Evolutionary conservation across 164 flowering plant species (phyloP).

Genomic region (Protea cynaroides): DNA sequence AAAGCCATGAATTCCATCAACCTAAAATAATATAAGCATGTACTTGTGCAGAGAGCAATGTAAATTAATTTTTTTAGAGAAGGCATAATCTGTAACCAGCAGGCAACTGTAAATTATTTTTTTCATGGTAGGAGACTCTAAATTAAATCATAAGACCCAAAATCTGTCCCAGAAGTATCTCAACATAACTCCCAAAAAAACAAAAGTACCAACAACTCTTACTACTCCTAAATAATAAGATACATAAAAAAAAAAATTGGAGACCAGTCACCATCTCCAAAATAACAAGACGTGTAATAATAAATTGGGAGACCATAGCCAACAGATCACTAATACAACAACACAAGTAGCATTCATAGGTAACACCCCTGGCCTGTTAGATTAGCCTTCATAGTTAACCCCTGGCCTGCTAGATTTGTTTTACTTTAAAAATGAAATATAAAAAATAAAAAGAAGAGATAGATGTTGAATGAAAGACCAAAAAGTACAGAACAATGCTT

Average conservation of each 20-base stretch:
- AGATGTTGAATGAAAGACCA: not conserved
- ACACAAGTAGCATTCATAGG: too few species aligned
- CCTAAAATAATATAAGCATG: too few species aligned
- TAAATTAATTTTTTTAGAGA: too few species aligned
- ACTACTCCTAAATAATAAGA: not conserved
- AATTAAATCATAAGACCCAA: not conserved
- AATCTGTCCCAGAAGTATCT: not conserved
- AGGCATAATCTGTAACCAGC: slow-evolving; percentile 13
- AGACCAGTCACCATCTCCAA: too few species aligned
- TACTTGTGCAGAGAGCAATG: too few species aligned
- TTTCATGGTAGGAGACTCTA: not conserved
- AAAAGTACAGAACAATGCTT: slow-evolving; percentile 13
- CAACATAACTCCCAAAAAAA: not conserved
- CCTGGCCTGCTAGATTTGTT: not conserved
- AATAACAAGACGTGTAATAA: too few species aligned
- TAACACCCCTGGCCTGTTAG: too few species aligned
- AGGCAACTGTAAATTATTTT: not conserved
- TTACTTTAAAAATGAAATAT: not conserved
- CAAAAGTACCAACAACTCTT: not conserved
- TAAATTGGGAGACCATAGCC: not conserved
- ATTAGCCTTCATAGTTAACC: too few species aligned
- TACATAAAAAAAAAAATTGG: too few species aligned
- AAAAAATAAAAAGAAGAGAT: not conserved
- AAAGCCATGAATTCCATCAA: too few species aligned
- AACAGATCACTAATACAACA: too few species aligned